These are phyloP conservation scores for Podospora bellae-mahoneyi DNA, from an alignment of 495 filamentous ascomycete species.

Conservation along the genomic window DNA sequence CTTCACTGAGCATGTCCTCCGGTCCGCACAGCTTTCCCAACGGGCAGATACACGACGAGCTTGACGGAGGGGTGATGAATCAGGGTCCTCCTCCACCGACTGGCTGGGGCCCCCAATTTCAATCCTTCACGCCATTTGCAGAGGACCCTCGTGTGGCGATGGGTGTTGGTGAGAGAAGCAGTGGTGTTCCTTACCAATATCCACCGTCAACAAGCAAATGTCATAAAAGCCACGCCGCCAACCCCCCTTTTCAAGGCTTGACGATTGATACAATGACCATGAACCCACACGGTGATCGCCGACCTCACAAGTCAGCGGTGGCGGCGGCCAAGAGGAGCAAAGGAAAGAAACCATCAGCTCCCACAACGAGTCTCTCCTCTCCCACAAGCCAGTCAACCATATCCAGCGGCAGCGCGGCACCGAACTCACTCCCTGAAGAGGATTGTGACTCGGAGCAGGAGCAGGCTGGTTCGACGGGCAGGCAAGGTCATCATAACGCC, in stretches of 20 bases:
- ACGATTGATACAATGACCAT: not conserved
- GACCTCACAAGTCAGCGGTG: not conserved
- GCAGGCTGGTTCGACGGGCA: not conserved
- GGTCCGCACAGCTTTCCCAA: not conserved
- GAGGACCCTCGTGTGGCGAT: not conserved
- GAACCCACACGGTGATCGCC: not conserved
- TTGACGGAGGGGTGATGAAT: not conserved
- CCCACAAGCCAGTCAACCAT: not conserved
- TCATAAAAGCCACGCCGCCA: not conserved
- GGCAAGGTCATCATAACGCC: not conserved
- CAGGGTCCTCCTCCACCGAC: not conserved
- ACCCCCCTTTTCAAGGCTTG: not conserved
- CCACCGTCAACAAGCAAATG: not conserved
- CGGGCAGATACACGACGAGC: not conserved
- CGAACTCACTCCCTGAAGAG: not conserved
- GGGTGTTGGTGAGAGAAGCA: not conserved
- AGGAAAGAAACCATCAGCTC: not conserved
- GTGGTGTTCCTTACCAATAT: not conserved
- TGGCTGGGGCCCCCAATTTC: not conserved
- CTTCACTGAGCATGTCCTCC: not conserved
- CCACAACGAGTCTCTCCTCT: not conserved
- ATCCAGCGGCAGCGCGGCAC: not conserved
- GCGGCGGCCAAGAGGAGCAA: not conserved
- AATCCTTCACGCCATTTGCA: not conserved
- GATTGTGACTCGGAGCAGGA: conserved; percentile 1